Base-by-base conservation (phyloP, 2,329 filamentous ascomycete genomes). In the Talaromyces sp. region DNA sequence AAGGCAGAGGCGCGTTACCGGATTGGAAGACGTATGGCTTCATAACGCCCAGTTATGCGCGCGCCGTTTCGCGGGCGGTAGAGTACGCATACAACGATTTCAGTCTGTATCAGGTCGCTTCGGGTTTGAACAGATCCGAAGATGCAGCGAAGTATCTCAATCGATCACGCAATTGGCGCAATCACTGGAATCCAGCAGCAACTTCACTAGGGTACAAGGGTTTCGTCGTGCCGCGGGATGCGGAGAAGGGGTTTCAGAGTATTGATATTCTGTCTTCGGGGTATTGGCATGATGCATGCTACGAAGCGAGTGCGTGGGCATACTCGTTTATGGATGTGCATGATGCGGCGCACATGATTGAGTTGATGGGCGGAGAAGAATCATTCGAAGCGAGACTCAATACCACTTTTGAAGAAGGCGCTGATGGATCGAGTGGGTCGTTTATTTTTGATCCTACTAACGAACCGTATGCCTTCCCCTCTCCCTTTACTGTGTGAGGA, bases 31-130 rank as follows among this genome's bases (percentile, higher is more conserved):
- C 71, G 0, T 81, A 91, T 0, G 85, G 87, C 2, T 93, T 91
- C 72, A 89, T 93, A 14, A 90, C 90, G 0, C 84, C 85, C 0
- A 83, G 89, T 63, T 88, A 92, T 67, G 91, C 90, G 0, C 83
- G 90, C 6, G 89, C 85, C 66, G 84, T 93, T 31, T 91, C 88
- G 0, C 83, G 90, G 9, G 92, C 90, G 0, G 84, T 93, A 0
- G 90, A 93, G 73, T 93, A 93, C 73, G 86, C 88, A 8, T 93
- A 93, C 75, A 87, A 93, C 69, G 90, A 93, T 76, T 93, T 87
- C 70, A 87, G 86, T 67, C 87, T 91, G 62, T 81, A 87, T 0
- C 81, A 87, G 59, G 85, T 92, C 63, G 89, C 89, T 0, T 80
- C 81, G 7, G 80, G 78, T 0, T 73, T 90, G 43, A 86, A 85